Evolutionary conservation across 106 monocot genomes (phyloP), one percentile per base, ranked within the genome.

Genomic region (Dioscorea alata): DNA sequence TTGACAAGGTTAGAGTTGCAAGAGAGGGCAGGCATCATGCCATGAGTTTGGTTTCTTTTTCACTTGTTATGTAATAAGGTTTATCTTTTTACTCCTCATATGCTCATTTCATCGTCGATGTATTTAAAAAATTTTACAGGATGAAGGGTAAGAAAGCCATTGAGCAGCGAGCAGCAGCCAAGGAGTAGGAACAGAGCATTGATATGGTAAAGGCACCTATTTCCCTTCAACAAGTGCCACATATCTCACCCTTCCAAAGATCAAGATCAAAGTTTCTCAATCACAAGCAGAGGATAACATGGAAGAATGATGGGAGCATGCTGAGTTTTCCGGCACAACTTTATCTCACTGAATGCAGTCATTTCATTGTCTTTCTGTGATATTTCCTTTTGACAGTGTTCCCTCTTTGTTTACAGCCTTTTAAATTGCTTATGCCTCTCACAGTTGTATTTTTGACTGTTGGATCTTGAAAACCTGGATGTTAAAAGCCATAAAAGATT

Each of bases 101-200:
- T 67, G 60, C 13, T 42, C 42, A 42, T 42, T 28, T 42, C 42
- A 8, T 42, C 42, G 0, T 42, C 6, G 10, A 42, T 42, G 42
- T 10, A 42, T 42, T 42, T 42, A 10, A 18, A 16, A 51, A 4
- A 20, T 48, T 35, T 32, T 13, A n/a, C 71, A 84, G 84, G 75
- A 80, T 83, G 79, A 80, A 80, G 65, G 80, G 75, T 34, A 83
- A 83, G 69, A 87, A 84, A 21, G 77, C 59, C 17, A 73, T 66
- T 8, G 65, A 80, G 66, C 57, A 17, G 53, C 57, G 72, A 52
- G 84, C 71, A 16, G 80, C 63, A 16, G 67, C 35, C 13, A 85
- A 76, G 75, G 84, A 91, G 71, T 66, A 87, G 82, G 75, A 85
- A 8, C 82, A 87, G 76, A 64, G 69, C 72, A 91, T 91, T 61